A percentile compares a stretch with the other conserved stretches of the same genome.
Conservation (phyloP, 2,329 filamentous ascomycete species). For the Hirsutella thompsonii region DNA sequence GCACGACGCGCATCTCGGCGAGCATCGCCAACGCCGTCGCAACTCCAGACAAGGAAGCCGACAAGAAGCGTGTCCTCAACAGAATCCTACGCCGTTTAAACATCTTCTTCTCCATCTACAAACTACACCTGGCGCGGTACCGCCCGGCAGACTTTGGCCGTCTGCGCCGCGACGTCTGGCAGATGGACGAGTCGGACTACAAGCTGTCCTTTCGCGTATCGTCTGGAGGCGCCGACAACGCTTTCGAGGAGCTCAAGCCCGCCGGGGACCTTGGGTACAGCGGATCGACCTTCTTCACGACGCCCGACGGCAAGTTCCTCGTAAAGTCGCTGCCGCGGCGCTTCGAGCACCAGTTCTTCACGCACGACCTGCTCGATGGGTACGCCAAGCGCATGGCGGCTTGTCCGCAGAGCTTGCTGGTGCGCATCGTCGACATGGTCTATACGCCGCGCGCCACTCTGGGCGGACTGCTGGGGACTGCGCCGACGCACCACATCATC, state of each 20-base stretch:
- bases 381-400: conserved; percentile 52
- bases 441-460: conserved; percentile 41
- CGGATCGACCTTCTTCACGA: conserved; percentile 64
- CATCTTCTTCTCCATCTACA: conserved; percentile 21
- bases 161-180: conserved; percentile 16
- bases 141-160: conserved; percentile 15
- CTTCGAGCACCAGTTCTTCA: conserved; percentile 61
- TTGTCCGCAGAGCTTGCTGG: conserved; percentile 47
- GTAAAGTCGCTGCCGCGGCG: conserved; percentile 58
- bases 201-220: conserved; percentile 18
- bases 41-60: conserved; percentile 22
- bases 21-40: conserved; percentile 42
- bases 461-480: conserved; percentile 44
- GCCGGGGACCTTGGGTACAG: conserved; percentile 62
- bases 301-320: conserved; percentile 50
- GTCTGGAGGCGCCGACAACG: conserved; percentile 26
- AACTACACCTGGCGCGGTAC: conserved; percentile 15
- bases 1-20: conserved; percentile 34
- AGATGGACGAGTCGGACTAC: conserved; percentile 25
- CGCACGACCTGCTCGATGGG: conserved; percentile 48
- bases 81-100: conserved; percentile 6
- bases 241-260: conserved; percentile 12
- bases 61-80: not conserved
- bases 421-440: conserved; percentile 60
- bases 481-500: conserved; percentile 60